Evolutionary conservation across 768 basidiomycete species (phyloP), one percentile per base, ranked within the genome.

Genomic region (Cystobasidium tubakii): DNA sequence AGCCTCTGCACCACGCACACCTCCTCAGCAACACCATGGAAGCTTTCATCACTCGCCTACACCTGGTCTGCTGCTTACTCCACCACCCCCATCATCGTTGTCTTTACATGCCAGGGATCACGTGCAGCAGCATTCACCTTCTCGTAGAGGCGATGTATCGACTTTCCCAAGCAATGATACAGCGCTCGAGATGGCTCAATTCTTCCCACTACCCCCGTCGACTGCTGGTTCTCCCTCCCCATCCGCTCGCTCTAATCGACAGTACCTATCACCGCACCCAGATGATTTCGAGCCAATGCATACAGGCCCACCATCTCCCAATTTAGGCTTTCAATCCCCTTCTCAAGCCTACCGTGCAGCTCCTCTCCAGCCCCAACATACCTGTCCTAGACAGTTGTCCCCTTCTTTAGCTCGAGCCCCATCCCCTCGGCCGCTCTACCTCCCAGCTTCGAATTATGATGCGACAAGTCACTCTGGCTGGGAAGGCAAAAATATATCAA

Each of bases 1-100:
- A 65, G 63, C n/a, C n/a, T n/a, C n/a, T n/a, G n/a, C 63, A 19
- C 25, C 63, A 65, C 25, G 29, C 63, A 65, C 25, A 31, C 29
- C 57, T 62, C 57, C 31, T 23, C 34, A n/a, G 12, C 63, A 65
- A n/a, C 23, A 12, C 3, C 12, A 12, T 27, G 13, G 21, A n/a
- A n/a, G n/a, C n/a, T n/a, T n/a, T 13, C 15, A 29, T 50, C 46
- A 19, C 50, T 21, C 25, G 21, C 29, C n/a, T 13, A 44, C 39
- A 19, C 66, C 23, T 31, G 25, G 15, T 34, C 29, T 21, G 42
- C 65, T 46, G 44, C 66, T n/a, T 25, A 29, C 44, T 43, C 44
- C 23, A 53, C 13, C 44, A 31, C 43, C 10, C 9, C 17, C 42
- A 3, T 21, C 42, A 42, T 31, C 34, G 10, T 15, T 39, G 46